Evolutionary conservation across 179 eudicot species (phyloP).

Genomic region (Spergularia azorica): DNA sequence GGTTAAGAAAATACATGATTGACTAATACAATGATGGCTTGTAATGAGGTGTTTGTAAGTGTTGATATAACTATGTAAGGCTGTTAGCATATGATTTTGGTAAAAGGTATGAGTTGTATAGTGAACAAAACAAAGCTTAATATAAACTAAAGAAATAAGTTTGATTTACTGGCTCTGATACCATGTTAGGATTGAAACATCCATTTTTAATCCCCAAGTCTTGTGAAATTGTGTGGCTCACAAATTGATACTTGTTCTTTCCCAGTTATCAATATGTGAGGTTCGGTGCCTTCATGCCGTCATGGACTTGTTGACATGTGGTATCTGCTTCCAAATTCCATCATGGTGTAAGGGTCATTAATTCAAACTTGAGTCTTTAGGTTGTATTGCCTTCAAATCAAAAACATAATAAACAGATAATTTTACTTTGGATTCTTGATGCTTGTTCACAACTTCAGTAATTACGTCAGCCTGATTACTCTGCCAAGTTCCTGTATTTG

Average conservation of each 20-base stretch:
- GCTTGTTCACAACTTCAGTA: not conserved
- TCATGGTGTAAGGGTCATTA: slow-evolving; percentile 15
- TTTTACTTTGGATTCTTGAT: not conserved
- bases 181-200: too few species aligned
- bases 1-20: too few species aligned
- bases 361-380: slow-evolving; percentile 14
- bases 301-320: not conserved
- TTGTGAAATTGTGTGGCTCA: too few species aligned
- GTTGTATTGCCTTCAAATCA: not conserved
- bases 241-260: too few species aligned
- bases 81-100: not conserved
- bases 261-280: not conserved
- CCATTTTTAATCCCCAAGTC: not conserved
- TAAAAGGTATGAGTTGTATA: too few species aligned
- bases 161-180: too few species aligned
- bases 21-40: too few species aligned
- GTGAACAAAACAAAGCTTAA: too few species aligned
- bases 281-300: not conserved
- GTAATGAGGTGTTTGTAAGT: not conserved
- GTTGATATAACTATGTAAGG: not conserved
- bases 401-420: not conserved
- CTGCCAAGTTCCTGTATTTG: not conserved
- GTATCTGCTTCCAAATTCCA: not conserved
- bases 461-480: not conserved
- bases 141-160: too few species aligned